Evolutionary conservation across 306 rosid species (phyloP).

Genomic region (Vigna trinervia): DNA sequence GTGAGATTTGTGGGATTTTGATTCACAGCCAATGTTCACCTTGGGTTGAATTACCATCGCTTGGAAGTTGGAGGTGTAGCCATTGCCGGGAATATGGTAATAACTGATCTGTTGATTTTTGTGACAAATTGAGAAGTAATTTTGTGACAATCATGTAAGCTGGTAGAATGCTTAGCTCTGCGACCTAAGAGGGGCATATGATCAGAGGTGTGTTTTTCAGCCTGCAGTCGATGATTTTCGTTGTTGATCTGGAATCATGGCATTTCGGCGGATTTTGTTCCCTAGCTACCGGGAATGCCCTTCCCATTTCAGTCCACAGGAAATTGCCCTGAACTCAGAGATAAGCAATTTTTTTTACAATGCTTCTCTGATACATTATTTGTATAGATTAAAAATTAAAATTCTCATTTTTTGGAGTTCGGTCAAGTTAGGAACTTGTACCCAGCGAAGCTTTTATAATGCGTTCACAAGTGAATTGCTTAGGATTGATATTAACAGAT

Average conservation of each 20-base stretch:
- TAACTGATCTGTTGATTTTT: conserved; percentile 43
- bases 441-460: conserved; percentile 38
- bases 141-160: conserved; percentile 2
- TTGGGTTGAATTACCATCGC: conserved; percentile 58
- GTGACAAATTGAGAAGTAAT: conserved; percentile 7
- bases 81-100: conserved; percentile 77
- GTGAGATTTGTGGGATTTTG: conserved; percentile 70
- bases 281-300: conserved; percentile 29
- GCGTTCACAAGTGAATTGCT: conserved; percentile 12
- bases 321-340: conserved; percentile 46
- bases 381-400: conserved; percentile 55
- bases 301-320: conserved; percentile 43
- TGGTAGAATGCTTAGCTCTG: conserved; percentile 33
- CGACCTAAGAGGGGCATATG: neutral
- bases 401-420: conserved; percentile 32
- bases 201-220: conserved; percentile 32
- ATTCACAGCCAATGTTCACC: conserved; percentile 79
- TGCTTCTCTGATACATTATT: conserved; percentile 72
- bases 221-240: conserved; percentile 29
- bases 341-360: conserved; percentile 62
- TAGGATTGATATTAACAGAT: neutral
- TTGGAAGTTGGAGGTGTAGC: conserved; percentile 73
- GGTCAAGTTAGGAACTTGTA: conserved; percentile 25
- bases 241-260: conserved; percentile 37
- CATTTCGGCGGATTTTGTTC: conserved; percentile 34